phyloP scores from a whole-genome alignment of 2,329 filamentous ascomycete genomes.

The Microdochium bolleyi region DNA sequence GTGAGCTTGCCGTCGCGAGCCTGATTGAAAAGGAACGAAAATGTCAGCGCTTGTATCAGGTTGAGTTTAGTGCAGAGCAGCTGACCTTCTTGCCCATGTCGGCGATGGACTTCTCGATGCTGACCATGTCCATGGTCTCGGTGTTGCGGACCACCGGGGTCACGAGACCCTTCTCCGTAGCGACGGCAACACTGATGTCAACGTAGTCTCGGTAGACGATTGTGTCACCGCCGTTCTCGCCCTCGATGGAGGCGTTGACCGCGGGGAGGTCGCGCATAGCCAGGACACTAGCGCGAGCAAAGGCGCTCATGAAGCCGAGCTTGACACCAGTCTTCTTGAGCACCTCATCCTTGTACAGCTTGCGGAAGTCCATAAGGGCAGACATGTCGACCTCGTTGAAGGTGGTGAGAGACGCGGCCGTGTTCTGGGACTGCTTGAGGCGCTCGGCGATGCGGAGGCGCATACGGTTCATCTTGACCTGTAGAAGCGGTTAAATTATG shows the following conservation, averaged over 20 bases:
- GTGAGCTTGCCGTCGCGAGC: constrained; percentile 94
- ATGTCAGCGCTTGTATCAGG: constrained; percentile 1
- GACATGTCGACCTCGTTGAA: constrained; percentile 99
- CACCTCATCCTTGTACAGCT: constrained; percentile 93
- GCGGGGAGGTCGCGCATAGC: constrained; percentile 93
- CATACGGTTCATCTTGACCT: constrained; percentile 99
- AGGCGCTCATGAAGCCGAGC: constrained; percentile 99
- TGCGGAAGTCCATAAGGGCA: constrained; percentile 92
- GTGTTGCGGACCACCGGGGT: constrained; percentile 94
- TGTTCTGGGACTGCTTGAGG: constrained; percentile 98
- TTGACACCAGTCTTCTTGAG: constrained; percentile 96
- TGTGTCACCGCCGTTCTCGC: constrained; percentile 88
- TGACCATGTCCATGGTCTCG: constrained; percentile 79
- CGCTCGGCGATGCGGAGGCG: constrained; percentile 93
- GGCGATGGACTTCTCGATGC: constrained; percentile 84
- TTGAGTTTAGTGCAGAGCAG: constrained; percentile 2
- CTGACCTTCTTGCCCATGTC: constrained; percentile 90
- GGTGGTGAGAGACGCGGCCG: constrained; percentile 89
- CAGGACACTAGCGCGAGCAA: constrained; percentile 80
- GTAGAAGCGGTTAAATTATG: constrained; percentile 9
- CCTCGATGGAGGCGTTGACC: constrained; percentile 95
- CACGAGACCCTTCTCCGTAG: constrained; percentile 94
- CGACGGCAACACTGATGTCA: constrained; percentile 93
- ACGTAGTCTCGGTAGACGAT: constrained; percentile 98
- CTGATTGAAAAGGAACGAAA: constrained; percentile 32